Percentiles rank a stretch among this genome's conserved stretches.
Evolutionary conservation across 169 alveolate genomes (phyloP).

Genomic region (Eimeria acervulina): DNA sequence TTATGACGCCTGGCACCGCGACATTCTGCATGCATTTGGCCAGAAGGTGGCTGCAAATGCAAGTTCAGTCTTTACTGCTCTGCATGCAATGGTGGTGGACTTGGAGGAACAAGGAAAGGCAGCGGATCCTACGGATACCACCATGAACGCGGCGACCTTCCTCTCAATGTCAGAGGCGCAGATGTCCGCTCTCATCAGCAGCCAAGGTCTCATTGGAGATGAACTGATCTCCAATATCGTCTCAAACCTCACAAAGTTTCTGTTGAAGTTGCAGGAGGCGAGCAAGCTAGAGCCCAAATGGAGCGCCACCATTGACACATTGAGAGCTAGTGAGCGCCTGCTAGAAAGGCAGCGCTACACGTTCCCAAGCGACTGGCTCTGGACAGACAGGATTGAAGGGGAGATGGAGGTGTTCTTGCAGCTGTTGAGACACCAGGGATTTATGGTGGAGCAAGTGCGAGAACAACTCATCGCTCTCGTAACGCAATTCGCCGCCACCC

Average conservation of each 20-base stretch:
- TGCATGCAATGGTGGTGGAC: constrained; percentile 86
- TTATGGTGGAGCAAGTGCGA: constrained; percentile 68
- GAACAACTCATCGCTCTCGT: constrained; percentile 72
- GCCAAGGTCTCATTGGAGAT: constrained; percentile 87
- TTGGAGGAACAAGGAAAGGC: constrained; percentile 86
- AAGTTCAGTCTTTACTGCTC: constrained; percentile 86
- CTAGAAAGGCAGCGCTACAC: constrained; percentile 94
- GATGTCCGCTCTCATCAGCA: constrained; percentile 87
- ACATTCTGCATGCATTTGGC: constrained; percentile 96
- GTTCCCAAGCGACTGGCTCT: constrained; percentile 96
- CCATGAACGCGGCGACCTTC: constrained; percentile 86
- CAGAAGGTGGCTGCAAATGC: constrained; percentile 89
- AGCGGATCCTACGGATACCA: constrained; percentile 82
- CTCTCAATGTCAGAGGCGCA: constrained; percentile 87
- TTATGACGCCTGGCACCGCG: constrained; percentile 98
- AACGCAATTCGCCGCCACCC: constrained; percentile 34
- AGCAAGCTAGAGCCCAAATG: constrained; percentile 92
- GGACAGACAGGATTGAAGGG: constrained; percentile 96
- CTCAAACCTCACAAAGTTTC: constrained; percentile 91
- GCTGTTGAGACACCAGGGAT: constrained; percentile 84
- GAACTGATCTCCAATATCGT: constrained; percentile 86
- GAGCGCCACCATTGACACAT: constrained; percentile 93
- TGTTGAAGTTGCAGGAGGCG: constrained; percentile 95
- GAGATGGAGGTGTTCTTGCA: constrained; percentile 95
- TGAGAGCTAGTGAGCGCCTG: constrained; percentile 94